Conservation (phyloP, 2,329 filamentous ascomycete species). For the Claviceps sp. region DNA sequence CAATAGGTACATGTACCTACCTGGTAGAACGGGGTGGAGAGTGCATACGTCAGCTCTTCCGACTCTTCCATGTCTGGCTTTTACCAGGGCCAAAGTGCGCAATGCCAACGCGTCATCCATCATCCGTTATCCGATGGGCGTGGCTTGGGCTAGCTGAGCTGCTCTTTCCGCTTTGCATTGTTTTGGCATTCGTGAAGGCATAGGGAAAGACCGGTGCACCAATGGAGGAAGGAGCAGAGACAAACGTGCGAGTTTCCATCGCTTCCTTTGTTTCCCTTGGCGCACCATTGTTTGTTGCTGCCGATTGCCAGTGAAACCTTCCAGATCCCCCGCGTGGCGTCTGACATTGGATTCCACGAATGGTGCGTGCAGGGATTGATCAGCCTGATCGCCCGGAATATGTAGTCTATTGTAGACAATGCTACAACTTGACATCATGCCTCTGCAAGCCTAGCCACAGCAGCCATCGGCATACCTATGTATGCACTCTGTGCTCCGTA, state of each 20-base stretch:
- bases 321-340: background rate
- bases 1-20: no score
- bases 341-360: background rate
- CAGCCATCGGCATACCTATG: background rate
- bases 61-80: no score
- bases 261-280: background rate
- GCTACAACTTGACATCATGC: background rate
- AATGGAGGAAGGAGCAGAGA: background rate
- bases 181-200: background rate
- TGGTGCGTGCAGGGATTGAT: background rate
- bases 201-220: background rate
- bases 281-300: background rate
- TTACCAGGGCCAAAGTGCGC: background rate
- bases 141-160: background rate
- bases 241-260: background rate
- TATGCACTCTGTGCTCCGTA: background rate
- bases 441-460: background rate
- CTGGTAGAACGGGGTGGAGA: no score
- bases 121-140: no score
- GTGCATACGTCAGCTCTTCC: no score
- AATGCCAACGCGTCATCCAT: conserved; percentile 2
- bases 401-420: background rate
- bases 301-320: background rate
- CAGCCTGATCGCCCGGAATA: background rate
- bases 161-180: background rate